These are phyloP conservation scores for Coniosporium tulheliwenetii DNA, from an alignment of 2,329 filamentous ascomycete species.

Conservation along the genomic window DNA sequence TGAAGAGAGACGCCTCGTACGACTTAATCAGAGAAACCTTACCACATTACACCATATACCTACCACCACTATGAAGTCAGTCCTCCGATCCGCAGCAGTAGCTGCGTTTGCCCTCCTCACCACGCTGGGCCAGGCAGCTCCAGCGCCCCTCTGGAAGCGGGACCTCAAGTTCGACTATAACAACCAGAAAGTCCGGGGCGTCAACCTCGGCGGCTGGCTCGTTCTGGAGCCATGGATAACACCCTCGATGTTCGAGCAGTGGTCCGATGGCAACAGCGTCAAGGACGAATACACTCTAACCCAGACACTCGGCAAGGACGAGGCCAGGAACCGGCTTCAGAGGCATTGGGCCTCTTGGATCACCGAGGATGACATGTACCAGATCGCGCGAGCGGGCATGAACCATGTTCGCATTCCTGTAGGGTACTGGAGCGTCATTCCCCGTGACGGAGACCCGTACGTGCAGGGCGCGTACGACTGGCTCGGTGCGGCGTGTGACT, in stretches of 20 bases:
- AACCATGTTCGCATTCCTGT: slow-evolving; percentile 52
- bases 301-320: slow-evolving; percentile 31
- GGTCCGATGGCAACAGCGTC: slow-evolving; percentile 26
- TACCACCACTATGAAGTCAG: neutral
- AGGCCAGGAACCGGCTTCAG: slow-evolving; percentile 30
- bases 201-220: slow-evolving; percentile 51
- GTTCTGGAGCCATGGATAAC: slow-evolving; percentile 51
- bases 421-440: slow-evolving; percentile 48
- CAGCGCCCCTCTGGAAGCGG: slow-evolving; percentile 3
- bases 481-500: slow-evolving; percentile 40
- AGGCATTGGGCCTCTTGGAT: slow-evolving; percentile 46
- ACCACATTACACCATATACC: neutral
- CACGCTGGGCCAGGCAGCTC: neutral
- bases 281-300: slow-evolving; percentile 43
- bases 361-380: slow-evolving; percentile 36
- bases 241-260: slow-evolving; percentile 40
- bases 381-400: slow-evolving; percentile 39
- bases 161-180: slow-evolving; percentile 35
- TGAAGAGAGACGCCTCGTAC: no score
- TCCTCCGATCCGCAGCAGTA: neutral
- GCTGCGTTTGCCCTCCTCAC: neutral
- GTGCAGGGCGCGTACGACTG: slow-evolving; percentile 44
- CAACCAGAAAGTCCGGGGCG: slow-evolving; percentile 41
- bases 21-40: neutral
- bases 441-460: slow-evolving; percentile 39